These are phyloP conservation scores for Petunia secreta DNA, from an alignment of 257 asterid genomes.

Conservation along the genomic window DNA sequence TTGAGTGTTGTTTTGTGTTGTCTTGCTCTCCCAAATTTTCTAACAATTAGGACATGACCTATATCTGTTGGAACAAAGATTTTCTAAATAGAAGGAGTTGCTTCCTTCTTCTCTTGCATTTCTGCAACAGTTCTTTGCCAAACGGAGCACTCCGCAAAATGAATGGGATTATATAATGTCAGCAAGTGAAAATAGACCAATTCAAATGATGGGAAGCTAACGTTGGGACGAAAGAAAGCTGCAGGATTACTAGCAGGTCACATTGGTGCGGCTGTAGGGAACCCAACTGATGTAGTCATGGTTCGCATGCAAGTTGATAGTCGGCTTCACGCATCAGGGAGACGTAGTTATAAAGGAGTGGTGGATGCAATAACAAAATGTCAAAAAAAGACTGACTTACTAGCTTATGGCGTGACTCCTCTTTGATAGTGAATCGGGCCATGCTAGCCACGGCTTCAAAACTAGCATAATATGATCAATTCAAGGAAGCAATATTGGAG, in stretches of 20 bases:
- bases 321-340: conserved; percentile 65
- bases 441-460: conserved; percentile 87
- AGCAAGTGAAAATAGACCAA: conserved; percentile 70
- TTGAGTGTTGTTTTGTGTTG: too few relatives aligned
- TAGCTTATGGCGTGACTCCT: conserved; percentile 90
- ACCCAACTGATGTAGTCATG: conserved; percentile 50
- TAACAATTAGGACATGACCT: conserved; percentile 39
- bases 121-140: conserved; percentile 95
- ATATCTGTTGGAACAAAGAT: conserved; percentile 63
- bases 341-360: conserved; percentile 79
- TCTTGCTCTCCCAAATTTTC: too few relatives aligned
- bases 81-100: conserved; percentile 64
- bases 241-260: conserved; percentile 86
- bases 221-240: conserved; percentile 53
- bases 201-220: conserved; percentile 51
- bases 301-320: conserved; percentile 87
- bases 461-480: conserved; percentile 78
- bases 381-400: conserved; percentile 57
- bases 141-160: conserved; percentile 75
- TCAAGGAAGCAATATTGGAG: conserved; percentile 63
- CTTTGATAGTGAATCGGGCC: conserved; percentile 83
- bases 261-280: conserved; percentile 88
- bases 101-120: conserved; percentile 77
- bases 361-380: conserved; percentile 78
- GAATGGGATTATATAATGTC: conserved; percentile 83